These are phyloP conservation scores for Pyrenochaeta sp. DNA, from an alignment of 2,329 filamentous ascomycete genomes.

Conservation along the genomic window DNA sequence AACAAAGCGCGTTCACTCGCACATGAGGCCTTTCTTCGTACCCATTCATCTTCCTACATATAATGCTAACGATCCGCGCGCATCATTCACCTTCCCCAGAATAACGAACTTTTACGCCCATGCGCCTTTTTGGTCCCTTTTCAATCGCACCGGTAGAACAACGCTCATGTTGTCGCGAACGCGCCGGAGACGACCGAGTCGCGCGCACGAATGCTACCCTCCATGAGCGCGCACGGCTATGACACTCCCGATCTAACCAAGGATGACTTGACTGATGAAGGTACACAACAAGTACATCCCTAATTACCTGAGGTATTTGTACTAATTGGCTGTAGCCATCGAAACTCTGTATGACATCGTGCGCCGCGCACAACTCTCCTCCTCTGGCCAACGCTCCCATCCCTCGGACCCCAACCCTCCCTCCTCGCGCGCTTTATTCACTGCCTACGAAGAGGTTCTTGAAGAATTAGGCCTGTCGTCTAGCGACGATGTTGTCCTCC, in stretches of 20 bases:
- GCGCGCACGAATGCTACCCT: constrained; percentile 53
- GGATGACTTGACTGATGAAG: constrained; percentile 42
- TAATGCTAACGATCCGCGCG: constrained; percentile 35
- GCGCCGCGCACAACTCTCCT: constrained; percentile 68
- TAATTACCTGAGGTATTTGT: neutral
- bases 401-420: neutral
- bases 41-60: constrained; percentile 23
- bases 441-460: constrained; percentile 81
- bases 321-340: constrained; percentile 68
- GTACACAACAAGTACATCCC: constrained; percentile 29
- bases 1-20: constrained; percentile 41
- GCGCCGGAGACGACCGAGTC: constrained; percentile 48
- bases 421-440: constrained; percentile 72
- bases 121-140: constrained; percentile 1
- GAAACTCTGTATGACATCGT: constrained; percentile 80
- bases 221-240: constrained; percentile 48
- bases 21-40: constrained; percentile 7
- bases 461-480: constrained; percentile 72
- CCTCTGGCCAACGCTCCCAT: constrained; percentile 67
- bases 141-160: neutral
- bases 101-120: neutral
- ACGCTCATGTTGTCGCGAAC: constrained; percentile 52
- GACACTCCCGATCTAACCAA: constrained; percentile 53
- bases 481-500: constrained; percentile 78
- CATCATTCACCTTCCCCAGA: constrained; percentile 9